These are phyloP conservation scores for Cryptococcus neoformans DNA, from an alignment of 1,284 basidiomycete species.

Conservation along the genomic window DNA sequence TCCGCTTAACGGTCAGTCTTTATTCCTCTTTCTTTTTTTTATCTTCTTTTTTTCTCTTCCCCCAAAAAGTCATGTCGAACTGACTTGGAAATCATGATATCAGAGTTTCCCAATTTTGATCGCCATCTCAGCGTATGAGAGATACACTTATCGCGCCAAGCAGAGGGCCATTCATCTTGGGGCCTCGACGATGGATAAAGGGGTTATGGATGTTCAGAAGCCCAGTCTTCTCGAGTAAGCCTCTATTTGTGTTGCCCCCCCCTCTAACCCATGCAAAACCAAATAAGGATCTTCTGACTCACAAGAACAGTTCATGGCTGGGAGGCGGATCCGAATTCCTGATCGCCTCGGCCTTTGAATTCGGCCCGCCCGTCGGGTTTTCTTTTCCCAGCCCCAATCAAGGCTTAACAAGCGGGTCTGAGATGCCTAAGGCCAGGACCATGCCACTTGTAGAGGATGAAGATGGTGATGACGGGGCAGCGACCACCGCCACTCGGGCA, in stretches of 20 bases:
- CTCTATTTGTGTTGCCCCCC: neutral
- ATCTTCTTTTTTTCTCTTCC: neutral
- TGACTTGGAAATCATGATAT: neutral
- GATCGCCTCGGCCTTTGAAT: conserved; percentile 45
- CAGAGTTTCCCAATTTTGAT: conserved; percentile 75
- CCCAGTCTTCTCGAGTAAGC: conserved; percentile 39
- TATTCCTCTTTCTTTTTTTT: neutral
- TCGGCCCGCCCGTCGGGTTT: conserved; percentile 19
- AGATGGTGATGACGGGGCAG: conserved; percentile 1
- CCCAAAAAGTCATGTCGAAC: neutral
- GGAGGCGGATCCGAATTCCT: conserved; percentile 39
- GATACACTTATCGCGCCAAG: conserved; percentile 47
- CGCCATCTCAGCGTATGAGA: conserved; percentile 74
- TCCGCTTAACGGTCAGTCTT: conserved; percentile 61
- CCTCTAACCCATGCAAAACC: neutral
- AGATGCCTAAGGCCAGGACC: conserved; percentile 15
- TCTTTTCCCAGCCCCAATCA: neutral
- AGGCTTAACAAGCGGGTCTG: conserved; percentile 2
- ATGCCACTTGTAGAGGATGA: conserved; percentile 2
- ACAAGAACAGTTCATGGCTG: conserved; percentile 32
- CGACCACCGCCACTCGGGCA: neutral
- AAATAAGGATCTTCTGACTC: neutral
- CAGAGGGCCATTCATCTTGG: conserved; percentile 23
- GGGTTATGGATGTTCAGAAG: conserved; percentile 12
- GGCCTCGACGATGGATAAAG: conserved; percentile 19